Conservation (phyloP, 495 filamentous ascomycete genomes). For the Friedmanniomyces simplex region DNA sequence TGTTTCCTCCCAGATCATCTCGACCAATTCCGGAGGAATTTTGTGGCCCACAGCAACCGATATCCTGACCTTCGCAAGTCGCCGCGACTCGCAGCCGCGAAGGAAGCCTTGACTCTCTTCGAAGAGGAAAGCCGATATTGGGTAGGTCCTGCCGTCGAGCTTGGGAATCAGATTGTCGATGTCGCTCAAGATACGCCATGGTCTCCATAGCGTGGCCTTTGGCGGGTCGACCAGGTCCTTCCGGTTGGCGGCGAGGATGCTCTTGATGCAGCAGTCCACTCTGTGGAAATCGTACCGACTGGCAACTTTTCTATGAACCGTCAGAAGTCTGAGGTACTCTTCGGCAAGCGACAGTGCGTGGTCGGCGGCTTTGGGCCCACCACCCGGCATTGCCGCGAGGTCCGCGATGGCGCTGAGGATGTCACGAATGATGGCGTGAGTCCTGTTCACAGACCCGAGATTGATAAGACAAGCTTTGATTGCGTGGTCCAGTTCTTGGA, state of each 20-base stretch:
- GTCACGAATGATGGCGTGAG: too few species aligned
- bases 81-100: background rate
- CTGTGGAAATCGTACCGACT: background rate
- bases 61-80: background rate
- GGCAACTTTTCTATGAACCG: too few species aligned
- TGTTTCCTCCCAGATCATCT: too few species aligned
- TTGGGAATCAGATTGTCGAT: too few species aligned
- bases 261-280: background rate
- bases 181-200: too few species aligned
- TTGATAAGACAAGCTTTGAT: too few species aligned
- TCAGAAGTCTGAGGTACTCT: background rate
- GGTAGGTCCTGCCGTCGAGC: too few species aligned
- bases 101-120: background rate
- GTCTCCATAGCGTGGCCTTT: background rate
- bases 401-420: background rate
- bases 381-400: background rate
- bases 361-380: background rate
- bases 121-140: too few species aligned
- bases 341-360: background rate
- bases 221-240: background rate
- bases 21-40: background rate
- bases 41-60: background rate
- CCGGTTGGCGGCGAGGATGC: background rate
- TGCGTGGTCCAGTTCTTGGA: too few species aligned
- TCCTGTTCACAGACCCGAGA: too few species aligned